phyloP scores from a whole-genome alignment of 2,329 filamentous ascomycete genomes.

The Pseudogymnoascus sp. region DNA sequence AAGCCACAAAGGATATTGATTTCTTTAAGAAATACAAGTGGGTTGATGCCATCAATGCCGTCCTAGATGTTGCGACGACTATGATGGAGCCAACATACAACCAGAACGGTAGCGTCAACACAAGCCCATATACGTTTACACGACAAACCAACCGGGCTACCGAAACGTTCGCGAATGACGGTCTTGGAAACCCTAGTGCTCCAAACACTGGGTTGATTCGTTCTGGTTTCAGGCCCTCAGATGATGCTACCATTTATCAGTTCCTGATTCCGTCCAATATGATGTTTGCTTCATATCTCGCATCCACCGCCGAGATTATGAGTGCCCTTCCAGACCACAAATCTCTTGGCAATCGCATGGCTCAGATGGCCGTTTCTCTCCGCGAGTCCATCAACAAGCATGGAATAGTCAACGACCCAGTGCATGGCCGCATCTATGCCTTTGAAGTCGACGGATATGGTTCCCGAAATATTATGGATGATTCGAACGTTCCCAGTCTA shows the following conservation, averaged over 20 bases:
- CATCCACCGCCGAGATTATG: constrained; percentile 44
- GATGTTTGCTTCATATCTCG: constrained; percentile 63
- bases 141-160: constrained; percentile 64
- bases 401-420: constrained; percentile 56
- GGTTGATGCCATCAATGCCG: constrained; percentile 60
- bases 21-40: constrained; percentile 69
- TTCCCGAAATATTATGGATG: constrained; percentile 52
- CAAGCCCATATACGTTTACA: constrained; percentile 65
- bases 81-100: constrained; percentile 71
- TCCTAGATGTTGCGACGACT: constrained; percentile 59
- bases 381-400: constrained; percentile 59
- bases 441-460: constrained; percentile 73
- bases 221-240: constrained; percentile 81
- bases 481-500: constrained; percentile 61
- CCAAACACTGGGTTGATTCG: constrained; percentile 69
- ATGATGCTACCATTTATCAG: constrained; percentile 74
- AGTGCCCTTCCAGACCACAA: constrained; percentile 36
- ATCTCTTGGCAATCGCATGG: constrained; percentile 49
- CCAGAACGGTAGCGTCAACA: constrained; percentile 44
- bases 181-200: constrained; percentile 71
- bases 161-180: constrained; percentile 70
- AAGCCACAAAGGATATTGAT: constrained; percentile 58
- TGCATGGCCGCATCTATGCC: constrained; percentile 61
- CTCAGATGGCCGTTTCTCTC: constrained; percentile 51
- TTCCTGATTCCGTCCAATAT: constrained; percentile 87